A percentile compares a stretch with the other conserved stretches of the same genome.
phyloP scores from a whole-genome alignment of 352 stramenopile genomes.

The Phytopythium litorale region DNA sequence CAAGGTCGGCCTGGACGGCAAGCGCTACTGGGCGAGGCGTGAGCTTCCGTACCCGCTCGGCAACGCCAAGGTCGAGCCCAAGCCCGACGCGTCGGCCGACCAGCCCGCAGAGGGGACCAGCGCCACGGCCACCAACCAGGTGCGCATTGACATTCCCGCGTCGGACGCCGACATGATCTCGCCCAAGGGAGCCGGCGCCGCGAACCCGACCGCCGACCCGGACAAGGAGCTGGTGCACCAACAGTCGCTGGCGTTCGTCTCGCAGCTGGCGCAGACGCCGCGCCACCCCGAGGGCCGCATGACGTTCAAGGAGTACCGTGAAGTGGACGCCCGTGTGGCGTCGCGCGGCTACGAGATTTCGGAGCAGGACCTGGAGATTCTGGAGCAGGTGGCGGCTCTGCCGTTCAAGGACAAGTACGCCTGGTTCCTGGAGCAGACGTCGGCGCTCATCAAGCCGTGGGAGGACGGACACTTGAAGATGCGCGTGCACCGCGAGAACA shows the following conservation, averaged over 20 bases:
- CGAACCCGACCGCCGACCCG: slow-evolving; percentile 8
- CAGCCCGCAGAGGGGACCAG: slow-evolving; percentile 5
- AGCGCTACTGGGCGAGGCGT: slow-evolving; percentile 80
- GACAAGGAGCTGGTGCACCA: slow-evolving; percentile 76
- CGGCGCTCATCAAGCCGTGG: slow-evolving; percentile 56
- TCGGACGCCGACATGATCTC: slow-evolving; percentile 44
- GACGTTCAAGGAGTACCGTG: slow-evolving; percentile 87
- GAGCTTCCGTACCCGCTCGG: slow-evolving; percentile 51
- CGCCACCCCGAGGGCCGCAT: slow-evolving; percentile 79
- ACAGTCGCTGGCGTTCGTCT: slow-evolving; percentile 83
- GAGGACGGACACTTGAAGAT: slow-evolving; percentile 81
- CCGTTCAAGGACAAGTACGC: slow-evolving; percentile 79
- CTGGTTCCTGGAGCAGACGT: slow-evolving; percentile 81
- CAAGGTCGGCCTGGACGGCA: slow-evolving; percentile 76
- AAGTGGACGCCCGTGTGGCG: slow-evolving; percentile 81
- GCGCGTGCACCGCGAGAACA: slow-evolving; percentile 65
- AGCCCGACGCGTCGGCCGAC: slow-evolving; percentile 9
- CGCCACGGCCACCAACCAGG: neutral
- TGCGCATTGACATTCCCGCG: slow-evolving; percentile 40
- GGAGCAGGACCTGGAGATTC: slow-evolving; percentile 82
- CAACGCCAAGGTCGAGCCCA: slow-evolving; percentile 21
- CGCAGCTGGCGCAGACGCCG: slow-evolving; percentile 76
- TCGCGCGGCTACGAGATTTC: slow-evolving; percentile 87
- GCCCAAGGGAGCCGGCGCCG: slow-evolving; percentile 8
- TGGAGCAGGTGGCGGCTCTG: slow-evolving; percentile 79